Evolutionary conservation across 2,329 filamentous ascomycete genomes (phyloP).

Genomic region (Fusarium kyushuense): DNA sequence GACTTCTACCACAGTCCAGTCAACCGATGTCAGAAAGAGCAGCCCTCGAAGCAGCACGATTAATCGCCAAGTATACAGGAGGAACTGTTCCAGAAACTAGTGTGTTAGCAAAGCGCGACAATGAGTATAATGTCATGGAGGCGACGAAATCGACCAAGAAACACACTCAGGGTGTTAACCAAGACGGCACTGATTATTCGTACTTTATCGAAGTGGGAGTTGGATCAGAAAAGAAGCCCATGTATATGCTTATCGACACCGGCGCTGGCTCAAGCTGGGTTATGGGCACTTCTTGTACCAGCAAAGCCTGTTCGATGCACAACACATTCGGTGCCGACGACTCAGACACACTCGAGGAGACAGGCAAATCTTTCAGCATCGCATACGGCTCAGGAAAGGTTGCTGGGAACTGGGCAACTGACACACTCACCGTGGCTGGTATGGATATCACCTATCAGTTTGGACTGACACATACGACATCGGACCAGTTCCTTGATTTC

Average conservation of each 20-base stretch:
- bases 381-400: constrained; percentile 84
- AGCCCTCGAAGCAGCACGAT: constrained; percentile 53
- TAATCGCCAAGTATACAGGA: constrained; percentile 56
- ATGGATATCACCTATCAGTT: constrained; percentile 75
- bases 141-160: constrained; percentile 60
- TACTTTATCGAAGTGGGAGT: constrained; percentile 71
- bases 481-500: constrained; percentile 79
- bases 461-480: constrained; percentile 78
- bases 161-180: constrained; percentile 67
- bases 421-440: constrained; percentile 75
- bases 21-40: constrained; percentile 53
- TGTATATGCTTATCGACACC: constrained; percentile 75
- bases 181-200: constrained; percentile 74
- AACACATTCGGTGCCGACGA: constrained; percentile 74
- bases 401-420: constrained; percentile 72
- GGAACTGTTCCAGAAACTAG: constrained; percentile 29
- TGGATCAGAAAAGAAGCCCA: constrained; percentile 64
- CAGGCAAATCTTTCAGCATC: constrained; percentile 70
- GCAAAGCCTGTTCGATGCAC: constrained; percentile 75
- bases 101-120: constrained; percentile 55
- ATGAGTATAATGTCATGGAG: constrained; percentile 61
- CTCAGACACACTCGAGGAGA: constrained; percentile 72
- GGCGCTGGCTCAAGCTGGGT: constrained; percentile 84
- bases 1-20: constrained; percentile 48
- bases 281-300: constrained; percentile 77